Percentiles rank a stretch among this genome's conserved stretches.
Conservation (phyloP, 2,329 filamentous ascomycete species). For the Arthrobotrys musiformis region DNA sequence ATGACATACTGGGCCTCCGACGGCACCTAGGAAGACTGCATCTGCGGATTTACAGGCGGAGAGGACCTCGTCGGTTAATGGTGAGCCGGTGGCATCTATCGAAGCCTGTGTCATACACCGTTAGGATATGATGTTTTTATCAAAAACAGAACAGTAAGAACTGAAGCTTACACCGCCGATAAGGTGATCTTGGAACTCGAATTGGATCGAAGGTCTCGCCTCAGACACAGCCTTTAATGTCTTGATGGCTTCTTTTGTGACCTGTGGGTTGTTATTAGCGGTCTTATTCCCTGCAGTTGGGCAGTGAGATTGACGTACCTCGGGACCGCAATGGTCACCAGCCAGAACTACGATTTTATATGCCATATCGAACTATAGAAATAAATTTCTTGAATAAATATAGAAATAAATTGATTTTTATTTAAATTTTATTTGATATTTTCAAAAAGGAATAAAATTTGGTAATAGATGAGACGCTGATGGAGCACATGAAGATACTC, state of each 20-base stretch:
- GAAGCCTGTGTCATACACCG: slow-evolving; percentile 73
- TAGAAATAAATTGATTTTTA: no score
- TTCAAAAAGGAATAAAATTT: slow-evolving; percentile 1
- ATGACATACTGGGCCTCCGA: slow-evolving; percentile 80
- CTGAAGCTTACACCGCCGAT: slow-evolving; percentile 83
- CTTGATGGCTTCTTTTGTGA: slow-evolving; percentile 86
- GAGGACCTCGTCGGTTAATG: slow-evolving; percentile 85
- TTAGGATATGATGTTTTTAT: slow-evolving; percentile 40
- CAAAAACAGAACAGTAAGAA: not conserved
- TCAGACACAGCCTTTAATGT: slow-evolving; percentile 82
- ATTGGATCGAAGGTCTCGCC: slow-evolving; percentile 76
- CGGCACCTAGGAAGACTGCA: slow-evolving; percentile 90
- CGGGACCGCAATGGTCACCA: slow-evolving; percentile 82
- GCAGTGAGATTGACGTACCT: slow-evolving; percentile 68
- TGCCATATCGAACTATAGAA: slow-evolving; percentile 23
- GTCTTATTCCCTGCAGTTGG: slow-evolving; percentile 46
- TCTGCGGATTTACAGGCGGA: slow-evolving; percentile 83
- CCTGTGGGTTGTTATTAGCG: slow-evolving; percentile 65
- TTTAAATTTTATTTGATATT: no score
- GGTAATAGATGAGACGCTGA: slow-evolving; percentile 1
- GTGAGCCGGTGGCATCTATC: slow-evolving; percentile 81
- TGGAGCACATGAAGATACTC: not conserved
- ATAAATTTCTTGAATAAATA: no score
- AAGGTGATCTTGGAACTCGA: slow-evolving; percentile 89
- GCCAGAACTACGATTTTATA: slow-evolving; percentile 59